phyloP scores from a whole-genome alignment of 2,329 filamentous ascomycete genomes.

The Alternaria gansuensis region DNA sequence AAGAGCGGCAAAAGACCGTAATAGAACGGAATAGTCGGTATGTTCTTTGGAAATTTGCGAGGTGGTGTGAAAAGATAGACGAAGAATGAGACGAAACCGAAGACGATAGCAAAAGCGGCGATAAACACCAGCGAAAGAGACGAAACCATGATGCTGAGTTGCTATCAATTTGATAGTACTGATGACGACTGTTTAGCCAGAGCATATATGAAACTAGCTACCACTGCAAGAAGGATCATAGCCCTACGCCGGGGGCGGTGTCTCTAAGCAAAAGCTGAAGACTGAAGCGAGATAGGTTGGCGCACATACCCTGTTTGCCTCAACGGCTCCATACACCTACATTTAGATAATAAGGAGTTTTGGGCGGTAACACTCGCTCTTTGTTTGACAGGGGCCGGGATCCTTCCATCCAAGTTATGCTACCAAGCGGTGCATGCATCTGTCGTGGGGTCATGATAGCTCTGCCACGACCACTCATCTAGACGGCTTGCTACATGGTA shows the following conservation, averaged over 20 bases:
- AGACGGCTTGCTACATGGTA: slow-evolving; percentile 19
- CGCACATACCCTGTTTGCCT: slow-evolving; percentile 14
- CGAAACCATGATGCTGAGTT: slow-evolving; percentile 32
- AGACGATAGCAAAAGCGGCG: slow-evolving; percentile 27
- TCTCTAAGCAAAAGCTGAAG: slow-evolving; percentile 20
- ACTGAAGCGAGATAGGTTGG: slow-evolving; percentile 21
- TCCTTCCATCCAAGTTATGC: slow-evolving; percentile 20
- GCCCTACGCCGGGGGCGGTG: slow-evolving; percentile 23
- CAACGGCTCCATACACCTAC: slow-evolving; percentile 20
- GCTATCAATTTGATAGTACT: slow-evolving; percentile 5
- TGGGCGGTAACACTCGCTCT: slow-evolving; percentile 23
- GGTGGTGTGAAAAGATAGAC: slow-evolving; percentile 40
- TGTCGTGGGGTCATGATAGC: slow-evolving; percentile 3
- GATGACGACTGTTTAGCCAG: slow-evolving; percentile 10
- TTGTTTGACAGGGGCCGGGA: slow-evolving; percentile 23
- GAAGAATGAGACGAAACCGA: slow-evolving; percentile 35
- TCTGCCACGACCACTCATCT: slow-evolving; percentile 22
- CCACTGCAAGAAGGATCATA: slow-evolving; percentile 18
- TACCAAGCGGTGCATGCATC: slow-evolving; percentile 27
- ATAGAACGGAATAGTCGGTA: slow-evolving; percentile 58
- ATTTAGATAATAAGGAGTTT: slow-evolving; percentile 36
- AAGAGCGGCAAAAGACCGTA: slow-evolving; percentile 56
- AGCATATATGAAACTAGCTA: slow-evolving; percentile 30
- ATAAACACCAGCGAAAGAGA: slow-evolving; percentile 38
- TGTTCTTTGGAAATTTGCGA: slow-evolving; percentile 47